phyloP scores from a whole-genome alignment of 768 basidiomycete species.

The Dentipellis fragilis region DNA sequence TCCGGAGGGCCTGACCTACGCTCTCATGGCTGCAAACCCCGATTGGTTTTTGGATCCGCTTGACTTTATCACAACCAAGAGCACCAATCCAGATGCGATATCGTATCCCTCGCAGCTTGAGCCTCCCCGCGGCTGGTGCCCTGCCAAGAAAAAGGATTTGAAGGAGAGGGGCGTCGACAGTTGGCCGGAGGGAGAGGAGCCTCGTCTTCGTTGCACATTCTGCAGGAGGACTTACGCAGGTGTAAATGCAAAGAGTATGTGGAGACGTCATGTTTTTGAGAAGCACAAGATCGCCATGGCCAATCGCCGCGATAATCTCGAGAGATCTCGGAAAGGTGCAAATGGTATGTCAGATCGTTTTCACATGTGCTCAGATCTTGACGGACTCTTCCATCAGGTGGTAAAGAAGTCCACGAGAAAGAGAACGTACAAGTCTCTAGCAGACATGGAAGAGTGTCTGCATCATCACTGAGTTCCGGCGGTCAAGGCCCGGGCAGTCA shows the following conservation, averaged over 20 bases:
- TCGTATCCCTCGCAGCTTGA: constrained; percentile 70
- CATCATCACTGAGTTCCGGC: not conserved
- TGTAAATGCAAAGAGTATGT: constrained; percentile 88
- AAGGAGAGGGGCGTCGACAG: constrained; percentile 59
- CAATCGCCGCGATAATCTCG: constrained; percentile 65
- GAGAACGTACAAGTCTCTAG: constrained; percentile 27
- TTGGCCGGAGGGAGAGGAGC: constrained; percentile 77
- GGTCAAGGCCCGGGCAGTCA: not conserved
- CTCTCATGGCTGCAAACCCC: constrained; percentile 60
- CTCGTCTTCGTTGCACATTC: constrained; percentile 73
- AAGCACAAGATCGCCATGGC: constrained; percentile 89
- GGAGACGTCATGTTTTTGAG: constrained; percentile 81
- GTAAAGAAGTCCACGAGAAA: constrained; percentile 42
- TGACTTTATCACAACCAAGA: constrained; percentile 46
- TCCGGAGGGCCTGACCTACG: constrained; percentile 63
- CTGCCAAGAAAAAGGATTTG: constrained; percentile 72
- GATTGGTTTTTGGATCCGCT: constrained; percentile 71
- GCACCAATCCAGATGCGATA: constrained; percentile 41
- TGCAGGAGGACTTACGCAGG: constrained; percentile 78
- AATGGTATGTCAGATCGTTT: constrained; percentile 40
- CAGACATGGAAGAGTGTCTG: constrained; percentile 9
- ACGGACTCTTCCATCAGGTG: constrained; percentile 25
- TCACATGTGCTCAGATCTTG: not conserved
- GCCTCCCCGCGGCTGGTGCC: constrained; percentile 80
- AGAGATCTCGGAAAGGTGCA: constrained; percentile 44